Percentiles rank a stretch among this genome's conserved stretches.
These are phyloP conservation scores for Podospora bellae-mahoneyi DNA, from an alignment of 495 filamentous ascomycete species.

Conservation along the genomic window DNA sequence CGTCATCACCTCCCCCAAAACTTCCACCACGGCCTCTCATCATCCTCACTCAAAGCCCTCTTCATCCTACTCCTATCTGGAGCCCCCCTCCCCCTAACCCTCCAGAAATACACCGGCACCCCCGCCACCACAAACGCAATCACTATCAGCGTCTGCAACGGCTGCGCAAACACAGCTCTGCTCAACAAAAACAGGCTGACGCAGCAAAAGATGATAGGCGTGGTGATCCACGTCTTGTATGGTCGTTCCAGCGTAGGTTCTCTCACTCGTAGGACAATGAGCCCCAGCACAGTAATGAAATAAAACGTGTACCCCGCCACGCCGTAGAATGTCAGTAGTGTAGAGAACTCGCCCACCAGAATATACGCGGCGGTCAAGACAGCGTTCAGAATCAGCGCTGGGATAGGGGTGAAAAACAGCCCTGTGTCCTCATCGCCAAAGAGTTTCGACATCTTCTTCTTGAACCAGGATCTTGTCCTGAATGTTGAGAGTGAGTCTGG, in stretches of 20 bases:
- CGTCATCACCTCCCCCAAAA: conserved; percentile 40
- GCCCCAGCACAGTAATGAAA: conserved; percentile 88
- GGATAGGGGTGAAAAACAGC: conserved; percentile 82
- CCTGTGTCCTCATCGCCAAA: conserved; percentile 60
- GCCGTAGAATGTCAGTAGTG: conserved; percentile 92
- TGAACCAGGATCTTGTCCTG: conserved; percentile 57
- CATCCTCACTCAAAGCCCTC: conserved; percentile 14
- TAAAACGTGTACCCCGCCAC: conserved; percentile 97
- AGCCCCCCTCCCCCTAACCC: conserved; percentile 58
- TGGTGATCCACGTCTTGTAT: conserved; percentile 93
- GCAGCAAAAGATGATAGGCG: conserved; percentile 96
- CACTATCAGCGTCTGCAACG: conserved; percentile 84
- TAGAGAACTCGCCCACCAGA: conserved; percentile 81
- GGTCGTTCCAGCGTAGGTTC: conserved; percentile 86
- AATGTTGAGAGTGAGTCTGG: conserved; percentile 40
- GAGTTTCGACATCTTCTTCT: conserved; percentile 52
- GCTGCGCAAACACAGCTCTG: conserved; percentile 81
- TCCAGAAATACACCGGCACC: conserved; percentile 84
- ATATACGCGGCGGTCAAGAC: conserved; percentile 71
- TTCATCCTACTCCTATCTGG: conserved; percentile 53
- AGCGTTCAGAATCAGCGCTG: conserved; percentile 80
- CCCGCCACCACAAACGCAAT: conserved; percentile 78
- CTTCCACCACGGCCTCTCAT: conserved; percentile 41
- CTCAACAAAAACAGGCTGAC: conserved; percentile 89
- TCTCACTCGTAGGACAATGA: conserved; percentile 84